Evolutionary conservation across 2,329 filamentous ascomycete species (phyloP), one percentile per base, ranked within the genome.

Genomic region (Cryphonectria radicalis): DNA sequence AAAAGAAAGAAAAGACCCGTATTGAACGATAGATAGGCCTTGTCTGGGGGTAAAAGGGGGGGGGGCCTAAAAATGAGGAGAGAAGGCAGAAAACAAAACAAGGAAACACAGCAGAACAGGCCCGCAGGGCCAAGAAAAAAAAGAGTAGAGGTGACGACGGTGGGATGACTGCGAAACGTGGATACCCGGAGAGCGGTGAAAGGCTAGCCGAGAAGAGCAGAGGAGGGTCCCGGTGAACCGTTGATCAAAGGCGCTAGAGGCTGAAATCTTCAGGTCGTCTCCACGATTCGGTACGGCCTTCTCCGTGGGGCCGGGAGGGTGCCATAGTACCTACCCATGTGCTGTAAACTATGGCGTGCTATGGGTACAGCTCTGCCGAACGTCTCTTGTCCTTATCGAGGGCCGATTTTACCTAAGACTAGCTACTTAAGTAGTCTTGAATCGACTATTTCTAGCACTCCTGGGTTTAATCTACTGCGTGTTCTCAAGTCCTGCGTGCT

Each of bases 111-210:
- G 55, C 32, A 35, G 17, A 35, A 14, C 11, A 40, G 28, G 25
- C 59, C 37, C 37, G 59, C 59, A 19, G n/a, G 22, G 8, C 22
- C 22, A 50, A n/a, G 22, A 50, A 50, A 50, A 32, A 3, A 22
- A 50, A 50, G 5, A 50, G 46, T 50, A 50, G 22, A 59, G 55
- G 14, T 59, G 55, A 59, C 55, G 55, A 19, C 55, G 53, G 53
- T 57, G 4, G 55, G 28, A 19, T 32, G 55, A 19, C 25, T 59
- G 32, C 32, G 55, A 59, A 59, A 59, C 55, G 55, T 59, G 55
- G 55, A 59, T 35, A 59, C 55, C 25, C 55, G 55, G 55, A 32
- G 28, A 19, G 55, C 55, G 55, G 55, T 59, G 55, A 59, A 59
- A 59, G 14, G 55, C 55, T 59, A 59, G 55, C 25, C 25, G 55